Evolutionary conservation across 768 basidiomycete species (phyloP).

Genomic region (Russula lepida): DNA sequence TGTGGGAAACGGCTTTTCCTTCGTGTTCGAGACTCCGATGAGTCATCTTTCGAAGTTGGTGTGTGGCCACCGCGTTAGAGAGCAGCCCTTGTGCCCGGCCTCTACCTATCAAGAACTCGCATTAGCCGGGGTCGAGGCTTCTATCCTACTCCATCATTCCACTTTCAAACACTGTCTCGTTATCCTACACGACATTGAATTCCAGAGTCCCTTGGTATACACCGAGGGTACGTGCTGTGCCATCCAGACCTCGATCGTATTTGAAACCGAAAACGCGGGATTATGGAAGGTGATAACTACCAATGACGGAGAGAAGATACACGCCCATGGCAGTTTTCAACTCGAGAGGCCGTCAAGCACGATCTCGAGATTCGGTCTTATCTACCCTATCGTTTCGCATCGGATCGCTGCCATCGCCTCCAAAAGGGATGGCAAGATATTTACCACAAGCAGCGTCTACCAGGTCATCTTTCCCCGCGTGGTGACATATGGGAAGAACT

Average conservation of each 20-base stretch:
- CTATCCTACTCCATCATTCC: slow-evolving; percentile 27
- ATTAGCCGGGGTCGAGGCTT: slow-evolving; percentile 37
- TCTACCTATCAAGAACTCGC: slow-evolving; percentile 57
- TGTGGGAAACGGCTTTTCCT: slow-evolving; percentile 27
- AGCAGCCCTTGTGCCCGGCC: slow-evolving; percentile 49
- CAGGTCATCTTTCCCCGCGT: slow-evolving; percentile 61
- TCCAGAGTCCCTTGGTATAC: slow-evolving; percentile 49
- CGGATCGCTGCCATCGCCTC: slow-evolving; percentile 28
- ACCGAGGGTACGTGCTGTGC: slow-evolving; percentile 26
- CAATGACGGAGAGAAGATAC: slow-evolving; percentile 34
- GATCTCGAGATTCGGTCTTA: slow-evolving; percentile 32
- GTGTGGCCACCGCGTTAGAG: slow-evolving; percentile 46
- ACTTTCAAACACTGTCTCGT: slow-evolving; percentile 28
- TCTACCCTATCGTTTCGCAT: slow-evolving; percentile 30
- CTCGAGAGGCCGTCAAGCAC: slow-evolving; percentile 30
- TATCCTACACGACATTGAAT: slow-evolving; percentile 38
- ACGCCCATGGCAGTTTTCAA: slow-evolving; percentile 36
- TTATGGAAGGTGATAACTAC: slow-evolving; percentile 38
- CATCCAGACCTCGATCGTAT: slow-evolving; percentile 35
- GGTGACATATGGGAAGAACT: slow-evolving; percentile 51
- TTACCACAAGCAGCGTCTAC: slow-evolving; percentile 50
- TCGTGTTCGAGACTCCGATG: slow-evolving; percentile 50
- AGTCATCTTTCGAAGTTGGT: slow-evolving; percentile 37
- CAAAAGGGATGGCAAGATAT: slow-evolving; percentile 33
- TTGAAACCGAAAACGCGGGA: slow-evolving; percentile 31